phyloP scores from a whole-genome alignment of 768 basidiomycete species.

The Tulasnella sp. region DNA sequence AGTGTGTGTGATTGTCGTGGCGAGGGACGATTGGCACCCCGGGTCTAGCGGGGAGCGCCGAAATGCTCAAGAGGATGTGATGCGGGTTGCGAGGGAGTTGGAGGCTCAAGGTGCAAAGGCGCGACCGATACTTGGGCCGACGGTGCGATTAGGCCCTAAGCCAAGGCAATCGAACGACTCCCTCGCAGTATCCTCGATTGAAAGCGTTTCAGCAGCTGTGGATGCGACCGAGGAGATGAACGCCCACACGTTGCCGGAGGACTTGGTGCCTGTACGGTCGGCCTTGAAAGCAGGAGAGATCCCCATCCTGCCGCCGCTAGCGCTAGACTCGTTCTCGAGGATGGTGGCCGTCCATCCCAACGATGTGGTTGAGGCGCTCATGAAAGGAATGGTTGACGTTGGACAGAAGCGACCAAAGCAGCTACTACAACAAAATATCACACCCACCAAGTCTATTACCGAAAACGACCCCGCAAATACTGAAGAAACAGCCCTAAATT shows the following conservation, averaged over 20 bases:
- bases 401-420: conserved; percentile 17
- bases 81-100: conserved; percentile 70
- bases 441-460: not conserved
- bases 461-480: too few species aligned
- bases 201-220: conserved; percentile 19
- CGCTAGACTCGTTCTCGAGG: conserved; percentile 81
- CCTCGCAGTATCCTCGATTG: conserved; percentile 21
- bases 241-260: conserved; percentile 66
- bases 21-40: conserved; percentile 62
- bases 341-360: conserved; percentile 78
- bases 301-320: conserved; percentile 88
- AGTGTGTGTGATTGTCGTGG: conserved; percentile 90
- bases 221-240: conserved; percentile 32
- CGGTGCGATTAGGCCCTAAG: conserved; percentile 74
- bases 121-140: conserved; percentile 76
- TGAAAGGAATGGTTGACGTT: conserved; percentile 65
- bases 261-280: conserved; percentile 74
- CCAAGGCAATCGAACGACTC: conserved; percentile 32
- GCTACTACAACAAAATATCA: not conserved
- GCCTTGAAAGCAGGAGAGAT: conserved; percentile 91
- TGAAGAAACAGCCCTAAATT: not conserved
- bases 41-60: conserved; percentile 59
- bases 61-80: conserved; percentile 63
- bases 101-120: conserved; percentile 79
- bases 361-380: conserved; percentile 77